Evolutionary conservation across 164 flowering plant genomes (phyloP).

Genomic region (Tinospora cordifolia): DNA sequence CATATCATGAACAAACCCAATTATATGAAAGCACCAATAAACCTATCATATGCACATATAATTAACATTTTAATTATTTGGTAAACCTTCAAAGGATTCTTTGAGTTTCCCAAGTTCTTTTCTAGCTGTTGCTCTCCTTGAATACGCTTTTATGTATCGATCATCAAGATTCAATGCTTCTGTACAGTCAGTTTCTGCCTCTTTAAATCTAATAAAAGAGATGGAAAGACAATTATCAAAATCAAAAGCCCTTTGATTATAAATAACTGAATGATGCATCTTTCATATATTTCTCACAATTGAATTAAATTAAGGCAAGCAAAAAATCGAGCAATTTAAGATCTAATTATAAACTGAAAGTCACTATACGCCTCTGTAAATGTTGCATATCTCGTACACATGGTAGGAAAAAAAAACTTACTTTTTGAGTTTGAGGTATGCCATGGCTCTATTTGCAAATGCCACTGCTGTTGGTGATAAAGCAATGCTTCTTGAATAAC

Average conservation of each 20-base stretch:
- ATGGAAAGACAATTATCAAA: constrained; percentile 3
- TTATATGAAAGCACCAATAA: background rate
- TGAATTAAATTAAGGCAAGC: no score
- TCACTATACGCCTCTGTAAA: no score
- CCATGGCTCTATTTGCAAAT: constrained; percentile 96
- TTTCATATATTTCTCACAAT: no score
- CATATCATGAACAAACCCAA: background rate
- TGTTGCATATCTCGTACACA: no score
- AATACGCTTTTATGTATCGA: constrained; percentile 89
- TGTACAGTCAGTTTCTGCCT: constrained; percentile 91
- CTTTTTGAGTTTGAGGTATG: constrained; percentile 77
- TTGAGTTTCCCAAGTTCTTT: constrained; percentile 82
- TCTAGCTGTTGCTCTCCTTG: constrained; percentile 93
- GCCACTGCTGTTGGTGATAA: constrained; percentile 87
- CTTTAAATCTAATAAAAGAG: constrained; percentile 46
- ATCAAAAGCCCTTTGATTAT: no score
- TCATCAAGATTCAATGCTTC: constrained; percentile 95
- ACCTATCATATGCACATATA: background rate
- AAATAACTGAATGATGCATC: no score
- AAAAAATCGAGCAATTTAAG: no score
- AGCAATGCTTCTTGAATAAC: constrained; percentile 95
- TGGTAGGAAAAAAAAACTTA: constrained; percentile 12
- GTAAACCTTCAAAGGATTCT: constrained; percentile 69
- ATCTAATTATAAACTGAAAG: no score
- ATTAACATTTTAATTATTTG: background rate